These are phyloP conservation scores for Komagataella pastoris DNA, from an alignment of 805 yeast species.

Conservation along the genomic window DNA sequence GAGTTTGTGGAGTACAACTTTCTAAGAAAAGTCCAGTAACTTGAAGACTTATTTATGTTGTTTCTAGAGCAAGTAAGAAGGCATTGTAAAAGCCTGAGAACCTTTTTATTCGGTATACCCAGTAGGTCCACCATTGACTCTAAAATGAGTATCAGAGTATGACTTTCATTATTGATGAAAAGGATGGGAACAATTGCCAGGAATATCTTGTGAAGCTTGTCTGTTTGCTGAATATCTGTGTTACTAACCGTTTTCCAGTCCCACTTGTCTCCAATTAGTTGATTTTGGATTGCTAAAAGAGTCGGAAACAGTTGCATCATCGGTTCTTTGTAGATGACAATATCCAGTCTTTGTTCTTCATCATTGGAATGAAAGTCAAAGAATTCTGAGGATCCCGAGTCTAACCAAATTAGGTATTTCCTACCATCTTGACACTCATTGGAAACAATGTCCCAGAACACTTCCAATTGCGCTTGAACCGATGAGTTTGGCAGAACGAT, in stretches of 20 bases:
- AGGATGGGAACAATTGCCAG: slow-evolving; percentile 12
- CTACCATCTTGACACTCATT: background rate
- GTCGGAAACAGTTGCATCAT: background rate
- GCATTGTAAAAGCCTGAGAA: slow-evolving; percentile 1
- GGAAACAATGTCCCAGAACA: background rate
- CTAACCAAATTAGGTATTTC: background rate
- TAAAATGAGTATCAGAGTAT: slow-evolving; percentile 7
- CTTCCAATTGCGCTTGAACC: background rate
- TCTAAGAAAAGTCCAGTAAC: slow-evolving; percentile 16
- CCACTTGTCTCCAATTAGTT: background rate
- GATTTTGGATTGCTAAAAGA: background rate
- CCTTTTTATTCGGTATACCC: background rate
- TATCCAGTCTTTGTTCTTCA: background rate
- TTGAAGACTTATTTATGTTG: slow-evolving; percentile 19
- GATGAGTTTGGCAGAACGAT: background rate
- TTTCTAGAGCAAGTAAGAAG: slow-evolving; percentile 13
- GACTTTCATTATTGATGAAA: slow-evolving; percentile 16
- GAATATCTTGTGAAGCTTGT: slow-evolving; percentile 1
- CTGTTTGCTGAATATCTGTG: background rate
- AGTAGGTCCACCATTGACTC: background rate
- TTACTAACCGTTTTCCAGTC: background rate
- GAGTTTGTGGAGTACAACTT: slow-evolving; percentile 2
- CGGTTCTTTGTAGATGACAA: background rate
- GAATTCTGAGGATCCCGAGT: background rate
- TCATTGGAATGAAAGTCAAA: background rate